Conservation (phyloP, 768 basidiomycete species). For the Mrakia hoshinonis region DNA sequence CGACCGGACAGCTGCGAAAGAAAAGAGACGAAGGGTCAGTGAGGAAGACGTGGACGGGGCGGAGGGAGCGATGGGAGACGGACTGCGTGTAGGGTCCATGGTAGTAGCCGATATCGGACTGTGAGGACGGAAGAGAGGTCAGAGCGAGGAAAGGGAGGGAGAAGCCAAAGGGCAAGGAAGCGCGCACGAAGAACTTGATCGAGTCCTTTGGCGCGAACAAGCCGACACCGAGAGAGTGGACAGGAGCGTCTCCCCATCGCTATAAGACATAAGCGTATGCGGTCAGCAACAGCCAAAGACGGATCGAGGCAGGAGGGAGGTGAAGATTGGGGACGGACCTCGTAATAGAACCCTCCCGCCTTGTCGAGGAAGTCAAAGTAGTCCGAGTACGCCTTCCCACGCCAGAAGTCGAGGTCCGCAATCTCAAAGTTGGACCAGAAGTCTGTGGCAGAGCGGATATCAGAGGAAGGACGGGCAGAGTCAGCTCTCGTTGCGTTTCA, state of each 20-base stretch:
- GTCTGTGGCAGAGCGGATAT: not conserved
- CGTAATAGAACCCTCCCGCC: constrained; percentile 70
- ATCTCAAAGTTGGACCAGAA: constrained; percentile 20
- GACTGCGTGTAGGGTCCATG: constrained; percentile 8
- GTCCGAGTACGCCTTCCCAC: constrained; percentile 67
- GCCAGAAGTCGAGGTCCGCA: constrained; percentile 55
- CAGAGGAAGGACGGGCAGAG: not conserved
- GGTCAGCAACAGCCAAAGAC: not conserved
- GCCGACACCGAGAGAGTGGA: constrained; percentile 82
- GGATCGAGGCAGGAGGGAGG: not conserved
- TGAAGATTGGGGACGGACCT: constrained; percentile 35
- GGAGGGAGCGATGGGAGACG: too few species aligned
- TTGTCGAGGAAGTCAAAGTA: constrained; percentile 76
- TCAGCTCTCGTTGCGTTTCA: too few species aligned
- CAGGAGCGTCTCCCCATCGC: constrained; percentile 65
- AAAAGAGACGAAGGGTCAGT: not conserved
- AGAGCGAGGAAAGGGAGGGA: not conserved
- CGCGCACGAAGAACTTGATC: constrained; percentile 69
- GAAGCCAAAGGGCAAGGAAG: not conserved
- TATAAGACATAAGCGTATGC: not conserved
- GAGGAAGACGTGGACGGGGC: too few species aligned
- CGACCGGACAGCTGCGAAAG: not conserved
- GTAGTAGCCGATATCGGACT: constrained; percentile 73
- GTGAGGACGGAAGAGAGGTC: not conserved
- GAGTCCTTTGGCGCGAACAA: constrained; percentile 79